A percentile compares a stretch with the other conserved stretches of the same genome.
phyloP scores from a whole-genome alignment of 2,329 filamentous ascomycete species.

The Drechmeria coniospora region DNA sequence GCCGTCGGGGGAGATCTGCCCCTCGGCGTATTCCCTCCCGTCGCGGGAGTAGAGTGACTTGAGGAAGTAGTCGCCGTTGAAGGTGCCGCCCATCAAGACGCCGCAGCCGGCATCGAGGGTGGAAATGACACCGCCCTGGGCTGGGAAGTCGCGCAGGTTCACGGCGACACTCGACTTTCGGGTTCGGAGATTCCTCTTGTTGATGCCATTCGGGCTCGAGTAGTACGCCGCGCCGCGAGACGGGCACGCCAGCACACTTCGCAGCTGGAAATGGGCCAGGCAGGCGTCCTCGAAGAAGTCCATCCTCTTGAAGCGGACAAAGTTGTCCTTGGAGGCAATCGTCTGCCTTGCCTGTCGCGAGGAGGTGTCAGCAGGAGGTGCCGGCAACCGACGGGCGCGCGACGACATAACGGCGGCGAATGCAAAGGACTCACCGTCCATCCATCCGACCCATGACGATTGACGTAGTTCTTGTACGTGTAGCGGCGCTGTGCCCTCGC shows the following conservation, averaged over 20 bases:
- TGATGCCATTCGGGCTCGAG: conserved; percentile 31
- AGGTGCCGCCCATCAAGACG: conserved; percentile 43
- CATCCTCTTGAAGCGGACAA: conserved; percentile 44
- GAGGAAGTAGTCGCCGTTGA: conserved; percentile 39
- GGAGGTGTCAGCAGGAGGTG: too few relatives aligned
- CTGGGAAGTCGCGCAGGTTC: conserved; percentile 22
- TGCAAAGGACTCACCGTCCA: conserved; percentile 37
- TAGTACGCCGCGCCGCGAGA: conserved; percentile 43
- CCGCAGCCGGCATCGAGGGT: conserved; percentile 36
- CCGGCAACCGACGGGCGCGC: too few relatives aligned
- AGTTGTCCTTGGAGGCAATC: conserved; percentile 28
- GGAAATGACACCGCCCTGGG: conserved; percentile 27
- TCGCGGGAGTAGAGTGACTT: conserved; percentile 27
- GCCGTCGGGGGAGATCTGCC: conserved; percentile 33
- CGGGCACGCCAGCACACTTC: conserved; percentile 43
- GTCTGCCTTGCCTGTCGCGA: too few relatives aligned
- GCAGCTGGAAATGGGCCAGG: conserved; percentile 51
- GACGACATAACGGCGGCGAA: too few relatives aligned
- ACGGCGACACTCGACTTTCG: conserved; percentile 29
- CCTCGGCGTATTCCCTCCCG: conserved; percentile 20
- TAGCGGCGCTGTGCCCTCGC: conserved; percentile 31
- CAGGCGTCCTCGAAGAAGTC: conserved; percentile 36
- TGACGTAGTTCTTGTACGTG: conserved; percentile 44
- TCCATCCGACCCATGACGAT: conserved; percentile 28
- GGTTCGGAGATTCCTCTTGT: conserved; percentile 35